Evolutionary conservation across 2,329 filamentous ascomycete genomes (phyloP).

Genomic region (Daldinia sp.): DNA sequence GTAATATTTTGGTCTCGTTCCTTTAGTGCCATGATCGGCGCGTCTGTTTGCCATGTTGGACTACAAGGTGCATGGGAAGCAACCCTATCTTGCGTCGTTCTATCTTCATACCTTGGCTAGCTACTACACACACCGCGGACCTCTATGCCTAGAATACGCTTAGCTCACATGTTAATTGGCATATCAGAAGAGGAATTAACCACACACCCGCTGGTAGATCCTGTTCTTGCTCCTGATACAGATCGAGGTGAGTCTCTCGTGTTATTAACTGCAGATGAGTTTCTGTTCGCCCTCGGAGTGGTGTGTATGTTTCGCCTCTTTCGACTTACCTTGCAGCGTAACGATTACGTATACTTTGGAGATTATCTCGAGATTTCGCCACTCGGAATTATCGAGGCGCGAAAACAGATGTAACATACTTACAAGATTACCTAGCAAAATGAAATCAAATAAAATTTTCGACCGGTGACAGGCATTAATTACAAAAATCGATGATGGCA

Average conservation of each 20-base stretch:
- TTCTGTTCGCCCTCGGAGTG: conserved; percentile 5
- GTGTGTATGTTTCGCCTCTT: background rate
- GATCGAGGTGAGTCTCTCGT: conserved; percentile 21
- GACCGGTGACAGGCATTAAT: background rate
- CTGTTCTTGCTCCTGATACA: conserved; percentile 18
- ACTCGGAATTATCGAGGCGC: background rate
- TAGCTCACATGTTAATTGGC: conserved; percentile 22
- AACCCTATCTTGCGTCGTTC: conserved; percentile 33
- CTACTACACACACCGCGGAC: conserved; percentile 3
- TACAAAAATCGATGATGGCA: background rate
- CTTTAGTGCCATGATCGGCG: conserved; percentile 27
- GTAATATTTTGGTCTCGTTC: conserved; percentile 9
- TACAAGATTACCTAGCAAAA: background rate
- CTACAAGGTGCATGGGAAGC: conserved; percentile 18
- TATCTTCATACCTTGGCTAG: conserved; percentile 19
- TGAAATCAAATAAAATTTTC: background rate
- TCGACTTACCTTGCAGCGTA: background rate
- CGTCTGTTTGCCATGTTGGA: conserved; percentile 19
- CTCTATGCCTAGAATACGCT: conserved; percentile 13
- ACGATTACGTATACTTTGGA: conserved; percentile 13
- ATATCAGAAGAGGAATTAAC: background rate
- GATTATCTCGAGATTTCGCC: background rate
- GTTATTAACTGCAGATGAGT: background rate
- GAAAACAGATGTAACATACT: background rate
- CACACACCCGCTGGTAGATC: conserved; percentile 11